Evolutionary conservation across 352 stramenopile species (phyloP).

Genomic region (Pythium apleroticum): DNA sequence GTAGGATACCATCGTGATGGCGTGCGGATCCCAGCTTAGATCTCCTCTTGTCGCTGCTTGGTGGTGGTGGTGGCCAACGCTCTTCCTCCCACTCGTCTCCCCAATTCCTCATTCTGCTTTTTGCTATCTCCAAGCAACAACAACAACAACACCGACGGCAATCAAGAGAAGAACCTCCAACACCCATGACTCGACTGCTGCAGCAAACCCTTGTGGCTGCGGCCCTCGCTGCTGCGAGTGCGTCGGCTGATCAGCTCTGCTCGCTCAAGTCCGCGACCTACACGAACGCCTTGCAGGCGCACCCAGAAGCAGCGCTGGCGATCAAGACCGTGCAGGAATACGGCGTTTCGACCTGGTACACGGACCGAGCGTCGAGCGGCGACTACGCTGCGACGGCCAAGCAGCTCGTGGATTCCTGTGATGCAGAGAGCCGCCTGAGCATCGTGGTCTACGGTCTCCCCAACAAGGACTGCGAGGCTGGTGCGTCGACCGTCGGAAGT

Average conservation of each 20-base stretch:
- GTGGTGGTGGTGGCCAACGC: not conserved
- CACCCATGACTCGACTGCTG: constrained; percentile 12
- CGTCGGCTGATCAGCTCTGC: constrained; percentile 43
- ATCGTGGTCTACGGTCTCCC: constrained; percentile 72
- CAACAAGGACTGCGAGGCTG: constrained; percentile 71
- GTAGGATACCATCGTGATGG: constrained; percentile 7
- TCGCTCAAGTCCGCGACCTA: constrained; percentile 48
- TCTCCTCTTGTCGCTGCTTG: not conserved
- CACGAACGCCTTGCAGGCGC: constrained; percentile 38
- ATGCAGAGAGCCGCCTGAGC: constrained; percentile 36
- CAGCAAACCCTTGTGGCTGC: constrained; percentile 3
- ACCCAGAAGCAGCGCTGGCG: constrained; percentile 44
- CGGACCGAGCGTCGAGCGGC: constrained; percentile 40
- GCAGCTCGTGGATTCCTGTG: constrained; percentile 39
- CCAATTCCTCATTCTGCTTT: constrained; percentile 9
- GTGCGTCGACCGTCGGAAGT: constrained; percentile 41
- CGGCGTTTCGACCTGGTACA: constrained; percentile 70
- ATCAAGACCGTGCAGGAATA: constrained; percentile 50
- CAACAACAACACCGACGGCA: not conserved
- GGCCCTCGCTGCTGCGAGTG: not conserved
- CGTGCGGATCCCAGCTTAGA: constrained; percentile 9
- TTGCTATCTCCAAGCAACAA: constrained; percentile 8
- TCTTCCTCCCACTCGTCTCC: not conserved
- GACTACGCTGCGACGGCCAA: constrained; percentile 40
- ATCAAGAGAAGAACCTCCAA: not conserved